Evolutionary conservation across 345 rosid genomes (phyloP), one percentile per base, ranked within the genome.

Genomic region (Boechera stricta): DNA sequence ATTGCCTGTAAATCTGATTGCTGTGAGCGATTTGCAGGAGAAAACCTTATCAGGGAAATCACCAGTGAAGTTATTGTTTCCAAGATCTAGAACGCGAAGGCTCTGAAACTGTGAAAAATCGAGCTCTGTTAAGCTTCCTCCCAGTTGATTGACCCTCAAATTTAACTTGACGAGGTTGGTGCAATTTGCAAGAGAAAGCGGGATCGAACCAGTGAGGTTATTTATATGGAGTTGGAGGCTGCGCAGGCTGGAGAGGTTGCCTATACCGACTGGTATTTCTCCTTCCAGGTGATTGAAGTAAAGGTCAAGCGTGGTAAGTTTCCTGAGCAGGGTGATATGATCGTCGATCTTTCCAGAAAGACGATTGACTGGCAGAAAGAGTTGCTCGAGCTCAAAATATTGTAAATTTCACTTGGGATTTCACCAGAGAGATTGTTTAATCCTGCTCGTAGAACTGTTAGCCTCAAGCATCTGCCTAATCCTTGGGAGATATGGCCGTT

Each of bases 41-140:
- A 71, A 86, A 69, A 93, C 86, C 72, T 72, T 91, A 10, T 13
- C 2, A 4, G 95, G 97, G 77, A 93, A 57, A 65, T 63, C 78
- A 74, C 98, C 97, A 4, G 77, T 81, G 70, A 93, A 93, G 69
- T 77, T 82, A 71, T 92, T 92, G 82, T 88, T 84, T 10, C 98
- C 93, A 9, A 93, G 96, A 73, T 93, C 98, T 26, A 93, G 88
- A 57, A 81, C 78, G 56, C 77, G 78, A 44, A 90, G 93, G 28
- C 73, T 64, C 58, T 5, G 62, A 12, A 93, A 78, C 4, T 63
- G 72, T 31, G 98, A 86, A 88, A 93, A 89, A 59, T 93, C 78
- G 10, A 87, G 82, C 60, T 66, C 77, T 2, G 93, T 77, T 48
- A 91, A 84, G 68, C 28, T 73, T 31, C 98, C 97, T 42, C n/a